Evolutionary conservation across 2,329 filamentous ascomycete species (phyloP).

Genomic region (Aureobasidium melanogenum): DNA sequence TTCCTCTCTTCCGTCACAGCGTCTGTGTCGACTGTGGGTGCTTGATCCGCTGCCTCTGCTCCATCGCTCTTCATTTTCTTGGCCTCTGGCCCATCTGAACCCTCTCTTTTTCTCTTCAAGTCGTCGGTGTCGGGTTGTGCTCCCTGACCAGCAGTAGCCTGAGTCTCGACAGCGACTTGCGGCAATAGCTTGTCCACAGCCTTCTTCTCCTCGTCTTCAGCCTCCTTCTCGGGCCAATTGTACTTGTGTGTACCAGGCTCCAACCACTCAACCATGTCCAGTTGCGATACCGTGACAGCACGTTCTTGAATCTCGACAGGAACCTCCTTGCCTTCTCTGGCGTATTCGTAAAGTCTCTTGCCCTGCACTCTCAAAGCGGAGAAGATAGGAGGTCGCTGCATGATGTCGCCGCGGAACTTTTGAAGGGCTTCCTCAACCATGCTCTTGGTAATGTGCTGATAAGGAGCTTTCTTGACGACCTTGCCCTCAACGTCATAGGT

Average conservation of each 20-base stretch:
- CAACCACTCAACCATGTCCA: conserved; percentile 77
- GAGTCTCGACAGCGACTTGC: conserved; percentile 25
- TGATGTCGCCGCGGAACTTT: conserved; percentile 70
- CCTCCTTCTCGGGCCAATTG: conserved; percentile 72
- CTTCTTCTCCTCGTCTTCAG: conserved; percentile 62
- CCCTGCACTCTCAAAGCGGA: conserved; percentile 89
- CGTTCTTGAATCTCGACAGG: conserved; percentile 76
- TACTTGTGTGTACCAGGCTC: conserved; percentile 73
- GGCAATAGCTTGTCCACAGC: conserved; percentile 60
- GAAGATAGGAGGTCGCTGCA: conserved; percentile 87
- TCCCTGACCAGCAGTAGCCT: conserved; percentile 10
- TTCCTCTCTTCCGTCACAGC: not conserved
- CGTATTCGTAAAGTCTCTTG: conserved; percentile 93
- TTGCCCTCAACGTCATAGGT: conserved; percentile 84
- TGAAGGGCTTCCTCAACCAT: conserved; percentile 68
- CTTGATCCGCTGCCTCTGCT: conserved; percentile 8
- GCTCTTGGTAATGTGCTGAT: conserved; percentile 72
- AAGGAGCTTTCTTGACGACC: conserved; percentile 63
- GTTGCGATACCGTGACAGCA: conserved; percentile 64
- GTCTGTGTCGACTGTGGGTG: not conserved
- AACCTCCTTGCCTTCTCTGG: conserved; percentile 76
- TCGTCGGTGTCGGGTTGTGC: conserved; percentile 15
- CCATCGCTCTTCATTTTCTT: conserved; percentile 10
- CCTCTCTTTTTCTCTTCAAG: conserved; percentile 25
- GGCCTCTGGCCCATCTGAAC: conserved; percentile 13